A percentile compares a stretch with the other conserved stretches of the same genome.
Evolutionary conservation across 208 protist genomes (phyloP).

Genomic region (Blechomonas ayalai): DNA sequence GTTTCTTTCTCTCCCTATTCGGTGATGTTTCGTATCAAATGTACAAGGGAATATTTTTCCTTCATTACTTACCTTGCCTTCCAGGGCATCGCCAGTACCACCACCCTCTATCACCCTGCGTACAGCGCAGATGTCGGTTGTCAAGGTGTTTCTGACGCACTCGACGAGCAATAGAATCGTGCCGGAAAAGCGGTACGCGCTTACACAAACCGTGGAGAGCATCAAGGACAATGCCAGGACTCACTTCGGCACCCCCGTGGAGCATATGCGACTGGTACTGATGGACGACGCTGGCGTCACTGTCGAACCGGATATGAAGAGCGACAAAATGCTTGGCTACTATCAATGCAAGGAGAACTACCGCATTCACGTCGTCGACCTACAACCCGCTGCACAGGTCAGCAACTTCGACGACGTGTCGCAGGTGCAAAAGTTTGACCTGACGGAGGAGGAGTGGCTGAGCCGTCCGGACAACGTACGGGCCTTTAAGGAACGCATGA

Average conservation of each 20-base stretch:
- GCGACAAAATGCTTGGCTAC: slow-evolving; percentile 76
- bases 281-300: slow-evolving; percentile 60
- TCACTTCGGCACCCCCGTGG: slow-evolving; percentile 70
- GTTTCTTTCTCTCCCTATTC: slow-evolving; percentile 6
- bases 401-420: slow-evolving; percentile 79
- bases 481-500: slow-evolving; percentile 69
- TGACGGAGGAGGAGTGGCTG: slow-evolving; percentile 87
- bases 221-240: slow-evolving; percentile 77
- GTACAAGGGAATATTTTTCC: slow-evolving; percentile 7
- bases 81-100: too few species aligned
- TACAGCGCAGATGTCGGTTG: slow-evolving; percentile 55
- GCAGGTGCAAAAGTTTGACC: slow-evolving; percentile 89
- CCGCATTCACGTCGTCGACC: slow-evolving; percentile 86
- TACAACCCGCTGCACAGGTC: slow-evolving; percentile 55
- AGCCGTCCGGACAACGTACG: slow-evolving; percentile 78
- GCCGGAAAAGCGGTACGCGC: slow-evolving; percentile 84
- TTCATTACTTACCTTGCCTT: slow-evolving; percentile 2
- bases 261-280: slow-evolving; percentile 70
- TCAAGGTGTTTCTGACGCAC: slow-evolving; percentile 78
- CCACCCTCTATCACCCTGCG: too few species aligned
- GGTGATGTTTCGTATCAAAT: slow-evolving; percentile 9
- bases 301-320: slow-evolving; percentile 48
- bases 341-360: slow-evolving; percentile 79
- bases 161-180: slow-evolving; percentile 61
- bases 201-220: slow-evolving; percentile 63